phyloP scores from a whole-genome alignment of 2,329 filamentous ascomycete genomes.

The Fusarium sublunatum region DNA sequence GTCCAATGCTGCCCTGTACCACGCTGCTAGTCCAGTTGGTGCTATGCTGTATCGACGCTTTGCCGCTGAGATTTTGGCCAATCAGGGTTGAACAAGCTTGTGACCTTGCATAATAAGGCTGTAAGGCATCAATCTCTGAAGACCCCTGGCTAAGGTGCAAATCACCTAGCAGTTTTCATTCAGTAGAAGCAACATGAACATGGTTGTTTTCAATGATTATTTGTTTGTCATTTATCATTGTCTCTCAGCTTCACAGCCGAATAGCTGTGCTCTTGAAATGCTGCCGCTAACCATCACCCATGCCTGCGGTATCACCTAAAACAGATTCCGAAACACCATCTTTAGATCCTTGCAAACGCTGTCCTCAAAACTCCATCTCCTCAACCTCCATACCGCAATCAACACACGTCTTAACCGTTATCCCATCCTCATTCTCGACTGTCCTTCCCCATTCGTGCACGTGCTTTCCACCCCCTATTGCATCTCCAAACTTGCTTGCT shows the following conservation, averaged over 20 bases:
- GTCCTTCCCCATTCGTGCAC: slow-evolving; percentile 87
- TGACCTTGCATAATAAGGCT: slow-evolving; percentile 34
- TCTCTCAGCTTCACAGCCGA: neutral
- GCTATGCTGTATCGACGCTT: slow-evolving; percentile 34
- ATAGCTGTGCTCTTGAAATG: neutral
- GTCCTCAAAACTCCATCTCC: slow-evolving; percentile 72
- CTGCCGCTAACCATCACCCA: neutral
- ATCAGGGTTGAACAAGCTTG: slow-evolving; percentile 36
- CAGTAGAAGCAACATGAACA: neutral
- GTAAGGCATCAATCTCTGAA: slow-evolving; percentile 45
- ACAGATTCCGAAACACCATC: neutral
- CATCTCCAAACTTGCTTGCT: slow-evolving; percentile 78
- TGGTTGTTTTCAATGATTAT: neutral
- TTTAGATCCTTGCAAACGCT: neutral
- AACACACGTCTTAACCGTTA: slow-evolving; percentile 82
- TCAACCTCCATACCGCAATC: slow-evolving; percentile 84
- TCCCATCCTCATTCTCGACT: slow-evolving; percentile 76
- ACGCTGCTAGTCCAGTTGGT: slow-evolving; percentile 32
- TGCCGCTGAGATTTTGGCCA: slow-evolving; percentile 45
- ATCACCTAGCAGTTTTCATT: neutral
- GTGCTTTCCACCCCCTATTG: slow-evolving; percentile 77
- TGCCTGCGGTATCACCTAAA: neutral
- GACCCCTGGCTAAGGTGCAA: slow-evolving; percentile 30
- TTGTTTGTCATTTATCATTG: neutral
- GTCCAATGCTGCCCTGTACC: slow-evolving; percentile 36